Evolutionary conservation across 2,329 filamentous ascomycete genomes (phyloP).

Genomic region (Westerdykella aurantiaca): DNA sequence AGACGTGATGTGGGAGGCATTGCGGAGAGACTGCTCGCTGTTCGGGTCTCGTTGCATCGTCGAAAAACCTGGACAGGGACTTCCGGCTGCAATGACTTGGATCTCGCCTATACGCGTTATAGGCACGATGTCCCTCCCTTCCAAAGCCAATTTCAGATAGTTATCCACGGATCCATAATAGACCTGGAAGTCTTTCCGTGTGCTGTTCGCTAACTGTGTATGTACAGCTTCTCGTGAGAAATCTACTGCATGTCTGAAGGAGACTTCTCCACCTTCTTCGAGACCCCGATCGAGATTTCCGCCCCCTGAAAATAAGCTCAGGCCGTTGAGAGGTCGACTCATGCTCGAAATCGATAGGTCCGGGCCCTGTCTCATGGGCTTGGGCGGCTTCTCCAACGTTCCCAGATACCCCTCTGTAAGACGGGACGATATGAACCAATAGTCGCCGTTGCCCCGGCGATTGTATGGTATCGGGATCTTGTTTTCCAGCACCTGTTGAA

Average conservation of each 20-base stretch:
- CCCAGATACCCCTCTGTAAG: conserved; percentile 2
- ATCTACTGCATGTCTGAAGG: conserved; percentile 65
- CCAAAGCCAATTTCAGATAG: conserved; percentile 52
- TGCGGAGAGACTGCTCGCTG: conserved; percentile 54
- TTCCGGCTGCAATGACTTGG: conserved; percentile 65
- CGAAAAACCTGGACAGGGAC: conserved; percentile 74
- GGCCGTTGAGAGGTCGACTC: conserved; percentile 39
- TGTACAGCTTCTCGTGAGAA: conserved; percentile 59
- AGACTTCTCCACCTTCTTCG: conserved; percentile 62
- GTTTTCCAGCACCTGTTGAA: conserved; percentile 22
- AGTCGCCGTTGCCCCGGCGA: conserved; percentile 58
- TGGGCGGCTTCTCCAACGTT: conserved; percentile 6
- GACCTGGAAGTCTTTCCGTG: conserved; percentile 43
- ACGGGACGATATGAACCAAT: conserved; percentile 55
- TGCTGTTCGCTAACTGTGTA: conserved; percentile 65
- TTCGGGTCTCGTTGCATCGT: conserved; percentile 53
- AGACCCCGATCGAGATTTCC: conserved; percentile 72
- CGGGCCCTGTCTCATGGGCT: conserved; percentile 4
- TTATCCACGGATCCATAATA: conserved; percentile 71
- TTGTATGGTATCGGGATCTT: conserved; percentile 59
- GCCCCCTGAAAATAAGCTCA: conserved; percentile 73
- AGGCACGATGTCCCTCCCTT: conserved; percentile 39
- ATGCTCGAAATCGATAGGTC: neutral
- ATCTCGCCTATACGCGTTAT: conserved; percentile 59
- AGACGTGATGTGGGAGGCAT: conserved; percentile 71